Base-by-base conservation (phyloP, 2,329 filamentous ascomycete genomes). In the Colletotrichum simmondsii region DNA sequence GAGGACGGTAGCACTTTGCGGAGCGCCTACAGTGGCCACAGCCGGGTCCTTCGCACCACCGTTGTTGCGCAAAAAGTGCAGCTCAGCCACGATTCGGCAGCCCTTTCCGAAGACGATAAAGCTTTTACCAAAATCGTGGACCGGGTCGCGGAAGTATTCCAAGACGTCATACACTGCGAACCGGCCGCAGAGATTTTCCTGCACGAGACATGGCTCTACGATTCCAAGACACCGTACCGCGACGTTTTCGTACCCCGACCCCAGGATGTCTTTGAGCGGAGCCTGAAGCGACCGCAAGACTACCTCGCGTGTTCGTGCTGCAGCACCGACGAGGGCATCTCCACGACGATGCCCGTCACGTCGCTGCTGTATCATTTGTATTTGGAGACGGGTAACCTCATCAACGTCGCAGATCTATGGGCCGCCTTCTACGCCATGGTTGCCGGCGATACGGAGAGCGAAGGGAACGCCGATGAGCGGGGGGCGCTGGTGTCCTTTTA, bases 381-480 rank as follows among this genome's bases (percentile, higher is more conserved):
- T 80, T 86, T 93, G 16, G 94, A 97, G 80, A 92, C 93, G 0
- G 93, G 94, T 0, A 89, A 88, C 10, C 84, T 96, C 71, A 92
- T 97, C 81, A 97, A 97, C 77, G 91, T 93, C 61, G 92, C 90
- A 37, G 94, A 97, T 83, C 80, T 97, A 59, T 95, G 93, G 93
- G 89, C 90, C 14, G 93, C 94, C 4, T 97, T 95, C 81, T 88
- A 89, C 75, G 89, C 89, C 19, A 88, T 93, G 35, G 84, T 93
- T 24, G 86, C 88, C 7, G 82, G 81, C 4, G 75, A 80, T 3
- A 80, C n/a, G 37, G 73, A 57, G 12, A 69, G 58, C 24, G 77
- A 85, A 83, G 16, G 83, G 85, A 16, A 85, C 86, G 77, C 84
- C 8, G 85, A 87, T 60, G 89, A 92, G 80, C 85, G 89, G 75